Evolutionary conservation across 2,329 filamentous ascomycete species (phyloP), one percentile per base, ranked within the genome.

Genomic region (Pochonia chlamydosporia): DNA sequence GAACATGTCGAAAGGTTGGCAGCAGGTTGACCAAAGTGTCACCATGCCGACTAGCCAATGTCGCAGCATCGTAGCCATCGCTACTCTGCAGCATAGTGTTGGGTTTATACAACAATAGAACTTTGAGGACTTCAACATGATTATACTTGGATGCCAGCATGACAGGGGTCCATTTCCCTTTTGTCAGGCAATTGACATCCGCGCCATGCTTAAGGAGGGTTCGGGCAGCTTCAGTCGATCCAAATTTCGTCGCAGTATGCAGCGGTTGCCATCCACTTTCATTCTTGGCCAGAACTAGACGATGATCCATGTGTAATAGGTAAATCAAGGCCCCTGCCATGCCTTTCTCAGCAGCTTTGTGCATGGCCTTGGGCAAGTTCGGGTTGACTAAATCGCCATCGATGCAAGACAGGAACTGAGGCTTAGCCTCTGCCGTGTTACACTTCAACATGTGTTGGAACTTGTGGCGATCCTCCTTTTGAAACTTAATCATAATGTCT

Each of bases 91-190:
- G 16, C 21, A 26, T 24, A 21, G 20, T 16, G 20, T 37, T 36
- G 18, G 28, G 8, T 8, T 25, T 5, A 20, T 37, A n/a, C n/a
- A 36, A 3, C 13, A 53, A 39, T 21, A 53, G 24, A 16, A 35
- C 10, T 3, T 20, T 36, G 16, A 48, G 9, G 6, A 43, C n/a
- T 14, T 40, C 46, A 21, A 39, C 35, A 13, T 52, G 11, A 1
- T 49, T 49, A 9, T 51, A 44, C 10, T 51, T 49, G 4, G 49
- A 42, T 10, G 51, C 46, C 33, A 52, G 28, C 49, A 52, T 52
- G 1, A 52, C 18, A 11, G 51, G 49, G n/a, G 51, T 52, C 36
- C 43, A 49, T 3, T 46, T 35, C 2, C 37, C 41, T 24, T 49
- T 52, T 2, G 49, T 50, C n/a, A 26, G 41, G 3, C 40, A 52